Percentiles rank a stretch among this genome's conserved stretches.
Conservation (phyloP, 2,329 filamentous ascomycete species). For the Nannizziopsis arthrosporioides region DNA sequence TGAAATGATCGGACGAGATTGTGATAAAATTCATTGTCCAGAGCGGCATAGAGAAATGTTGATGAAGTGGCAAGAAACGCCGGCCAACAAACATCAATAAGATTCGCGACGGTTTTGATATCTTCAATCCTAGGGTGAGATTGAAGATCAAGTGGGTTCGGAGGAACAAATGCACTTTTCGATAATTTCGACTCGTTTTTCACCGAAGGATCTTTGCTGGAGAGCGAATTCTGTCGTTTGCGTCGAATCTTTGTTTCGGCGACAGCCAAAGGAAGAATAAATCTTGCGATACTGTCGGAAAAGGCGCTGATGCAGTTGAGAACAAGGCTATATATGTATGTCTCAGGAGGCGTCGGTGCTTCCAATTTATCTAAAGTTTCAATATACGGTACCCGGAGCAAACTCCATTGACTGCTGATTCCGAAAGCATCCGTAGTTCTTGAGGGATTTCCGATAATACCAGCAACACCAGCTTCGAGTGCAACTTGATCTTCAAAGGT, state of each 20-base stretch:
- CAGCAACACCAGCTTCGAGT: slow-evolving; percentile 75
- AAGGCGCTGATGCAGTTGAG: slow-evolving; percentile 80
- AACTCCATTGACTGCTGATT: slow-evolving; percentile 86
- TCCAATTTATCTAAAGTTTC: slow-evolving; percentile 91
- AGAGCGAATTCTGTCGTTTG: slow-evolving; percentile 27
- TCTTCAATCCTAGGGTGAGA: slow-evolving; percentile 60
- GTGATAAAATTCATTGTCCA: slow-evolving; percentile 92
- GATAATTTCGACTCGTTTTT: slow-evolving; percentile 17
- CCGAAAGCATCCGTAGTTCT: slow-evolving; percentile 57
- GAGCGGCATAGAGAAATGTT: slow-evolving; percentile 80
- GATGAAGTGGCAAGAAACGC: slow-evolving; percentile 90
- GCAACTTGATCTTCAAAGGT: slow-evolving; percentile 68
- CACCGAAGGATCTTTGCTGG: slow-evolving; percentile 28
- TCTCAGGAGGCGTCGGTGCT: slow-evolving; percentile 70
- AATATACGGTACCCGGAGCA: slow-evolving; percentile 73
- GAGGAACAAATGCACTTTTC: slow-evolving; percentile 39
- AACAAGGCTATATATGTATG: slow-evolving; percentile 83
- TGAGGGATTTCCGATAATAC: slow-evolving; percentile 66
- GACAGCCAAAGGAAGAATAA: slow-evolving; percentile 81
- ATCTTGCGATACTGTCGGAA: slow-evolving; percentile 85
- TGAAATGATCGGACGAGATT: slow-evolving; percentile 85
- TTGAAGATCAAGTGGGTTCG: slow-evolving; percentile 69
- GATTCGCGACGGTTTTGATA: slow-evolving; percentile 63
- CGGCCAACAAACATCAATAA: slow-evolving; percentile 91
- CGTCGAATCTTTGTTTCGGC: slow-evolving; percentile 52